phyloP scores from a whole-genome alignment of 306 rosid species.

The Calophaca sinica region DNA sequence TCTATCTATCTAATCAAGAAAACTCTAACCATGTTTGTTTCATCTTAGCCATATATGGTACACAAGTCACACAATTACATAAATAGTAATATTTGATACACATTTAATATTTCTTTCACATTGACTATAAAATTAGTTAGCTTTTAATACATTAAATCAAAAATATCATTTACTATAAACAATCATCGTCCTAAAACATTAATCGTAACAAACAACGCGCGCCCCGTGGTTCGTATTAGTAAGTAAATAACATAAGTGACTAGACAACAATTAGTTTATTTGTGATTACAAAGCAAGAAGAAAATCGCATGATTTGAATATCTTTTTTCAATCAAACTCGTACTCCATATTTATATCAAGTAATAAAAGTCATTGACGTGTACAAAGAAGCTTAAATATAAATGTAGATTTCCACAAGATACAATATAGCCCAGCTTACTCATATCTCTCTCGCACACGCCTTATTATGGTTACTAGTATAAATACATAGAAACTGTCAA shows the following conservation, averaged over 20 bases:
- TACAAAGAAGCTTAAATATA: slow-evolving; percentile 43
- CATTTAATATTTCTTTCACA: too few species aligned
- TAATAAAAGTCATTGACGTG: slow-evolving; percentile 39
- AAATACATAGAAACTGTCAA: slow-evolving; percentile 10
- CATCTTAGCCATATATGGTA: too few species aligned
- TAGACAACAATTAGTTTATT: slow-evolving; percentile 17
- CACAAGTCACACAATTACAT: too few species aligned
- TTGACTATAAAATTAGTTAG: too few species aligned
- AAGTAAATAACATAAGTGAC: slow-evolving; percentile 11
- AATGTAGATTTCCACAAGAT: slow-evolving; percentile 22
- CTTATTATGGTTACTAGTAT: background rate
- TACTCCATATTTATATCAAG: slow-evolving; percentile 28
- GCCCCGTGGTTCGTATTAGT: too few species aligned
- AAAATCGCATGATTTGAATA: slow-evolving; percentile 14
- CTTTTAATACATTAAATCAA: too few species aligned
- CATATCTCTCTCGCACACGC: background rate
- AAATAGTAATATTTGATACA: too few species aligned
- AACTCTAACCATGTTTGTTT: too few species aligned
- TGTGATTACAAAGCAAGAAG: slow-evolving; percentile 23
- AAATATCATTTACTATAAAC: too few species aligned
- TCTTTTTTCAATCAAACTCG: slow-evolving; percentile 17
- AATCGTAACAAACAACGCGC: too few species aligned
- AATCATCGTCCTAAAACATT: too few species aligned
- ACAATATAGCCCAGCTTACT: slow-evolving; percentile 22
- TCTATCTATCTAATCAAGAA: too few species aligned